phyloP scores from a whole-genome alignment of 495 filamentous ascomycete species.

The Annulohypoxylon bovei region DNA sequence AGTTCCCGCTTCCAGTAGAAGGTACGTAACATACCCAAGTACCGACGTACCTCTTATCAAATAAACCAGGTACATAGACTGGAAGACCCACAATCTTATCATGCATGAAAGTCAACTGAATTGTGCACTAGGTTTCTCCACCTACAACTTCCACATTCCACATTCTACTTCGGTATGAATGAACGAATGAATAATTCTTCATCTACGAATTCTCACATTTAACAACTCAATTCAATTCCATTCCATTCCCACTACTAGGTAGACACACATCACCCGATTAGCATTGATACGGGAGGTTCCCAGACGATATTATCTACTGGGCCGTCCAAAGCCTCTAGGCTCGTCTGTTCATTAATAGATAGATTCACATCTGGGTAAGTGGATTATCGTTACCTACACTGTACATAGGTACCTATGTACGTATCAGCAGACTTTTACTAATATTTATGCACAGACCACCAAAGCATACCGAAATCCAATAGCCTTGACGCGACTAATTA shows the following conservation, averaged over 20 bases:
- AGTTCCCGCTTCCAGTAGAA: background rate
- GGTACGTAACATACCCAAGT: background rate
- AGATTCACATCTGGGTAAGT: background rate
- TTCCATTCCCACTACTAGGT: background rate
- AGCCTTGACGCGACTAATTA: background rate
- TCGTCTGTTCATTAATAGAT: background rate
- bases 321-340: background rate
- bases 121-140: background rate
- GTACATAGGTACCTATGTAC: background rate
- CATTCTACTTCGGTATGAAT: background rate
- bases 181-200: background rate
- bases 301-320: background rate
- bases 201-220: background rate
- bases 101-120: background rate
- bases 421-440: background rate
- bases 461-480: background rate
- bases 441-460: background rate
- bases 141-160: background rate
- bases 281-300: background rate
- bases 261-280: background rate
- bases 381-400: background rate
- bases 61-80: background rate
- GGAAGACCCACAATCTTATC: background rate
- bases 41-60: background rate
- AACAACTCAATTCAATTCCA: background rate